Evolutionary conservation across 2,329 filamentous ascomycete genomes (phyloP).

Genomic region (Claviceps monticola): DNA sequence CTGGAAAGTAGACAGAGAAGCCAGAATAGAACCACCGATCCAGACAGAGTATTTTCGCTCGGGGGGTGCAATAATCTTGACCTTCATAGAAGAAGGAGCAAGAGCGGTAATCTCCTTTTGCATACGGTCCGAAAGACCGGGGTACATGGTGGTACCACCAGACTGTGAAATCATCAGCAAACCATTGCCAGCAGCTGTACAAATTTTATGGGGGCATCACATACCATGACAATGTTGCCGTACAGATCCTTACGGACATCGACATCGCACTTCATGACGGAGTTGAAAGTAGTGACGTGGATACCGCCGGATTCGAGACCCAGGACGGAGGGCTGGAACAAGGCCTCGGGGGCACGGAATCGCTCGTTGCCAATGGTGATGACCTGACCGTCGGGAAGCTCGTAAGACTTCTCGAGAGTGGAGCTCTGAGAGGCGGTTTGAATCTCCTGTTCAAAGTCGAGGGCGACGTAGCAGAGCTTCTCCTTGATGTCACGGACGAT

Average conservation of each 20-base stretch:
- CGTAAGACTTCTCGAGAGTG: constrained; percentile 98
- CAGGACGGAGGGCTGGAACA: constrained; percentile 97
- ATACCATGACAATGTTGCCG: constrained; percentile 99
- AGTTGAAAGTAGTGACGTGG: constrained; percentile 99
- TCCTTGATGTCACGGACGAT: constrained; percentile 99
- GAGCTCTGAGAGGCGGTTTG: constrained; percentile 99
- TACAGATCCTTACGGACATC: constrained; percentile 99
- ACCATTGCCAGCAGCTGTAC: not conserved
- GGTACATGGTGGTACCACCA: constrained; percentile 99
- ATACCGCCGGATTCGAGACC: constrained; percentile 98
- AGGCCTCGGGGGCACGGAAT: constrained; percentile 98
- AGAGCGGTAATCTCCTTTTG: constrained; percentile 99
- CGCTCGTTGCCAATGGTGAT: constrained; percentile 99
- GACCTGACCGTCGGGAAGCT: constrained; percentile 98
- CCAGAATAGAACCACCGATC: constrained; percentile 99
- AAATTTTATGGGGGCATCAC: constrained; percentile 18
- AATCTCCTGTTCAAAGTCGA: constrained; percentile 99
- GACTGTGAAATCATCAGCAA: constrained; percentile 44
- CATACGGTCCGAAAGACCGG: constrained; percentile 99
- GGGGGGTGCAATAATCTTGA: constrained; percentile 99
- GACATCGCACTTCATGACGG: constrained; percentile 99
- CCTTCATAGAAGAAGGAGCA: constrained; percentile 99
- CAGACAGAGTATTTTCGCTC: constrained; percentile 99
- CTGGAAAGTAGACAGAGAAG: constrained; percentile 99
- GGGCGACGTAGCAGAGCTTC: constrained; percentile 99